These are phyloP conservation scores for Aspergillus saccharolyticus DNA, from an alignment of 495 filamentous ascomycete species.

Conservation along the genomic window DNA sequence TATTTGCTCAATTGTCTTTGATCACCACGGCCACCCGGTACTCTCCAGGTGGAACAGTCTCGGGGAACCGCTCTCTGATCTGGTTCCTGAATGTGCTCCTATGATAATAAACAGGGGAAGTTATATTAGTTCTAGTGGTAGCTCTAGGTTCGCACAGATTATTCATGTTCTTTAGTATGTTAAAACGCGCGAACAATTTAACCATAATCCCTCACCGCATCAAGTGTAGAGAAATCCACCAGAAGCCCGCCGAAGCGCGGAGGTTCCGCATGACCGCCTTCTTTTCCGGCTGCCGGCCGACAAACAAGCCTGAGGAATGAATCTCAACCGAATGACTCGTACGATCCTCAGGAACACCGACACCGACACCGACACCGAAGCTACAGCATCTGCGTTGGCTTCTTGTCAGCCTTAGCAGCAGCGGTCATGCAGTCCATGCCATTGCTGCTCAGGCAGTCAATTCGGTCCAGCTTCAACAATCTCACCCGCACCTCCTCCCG, in stretches of 20 bases:
- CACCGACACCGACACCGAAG: conserved; percentile 7
- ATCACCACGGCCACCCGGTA: background rate
- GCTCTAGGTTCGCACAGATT: background rate
- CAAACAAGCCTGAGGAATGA: conserved; percentile 1
- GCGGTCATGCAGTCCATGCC: conserved; percentile 43
- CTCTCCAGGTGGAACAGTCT: background rate
- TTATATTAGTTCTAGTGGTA: background rate
- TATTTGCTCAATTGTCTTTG: background rate
- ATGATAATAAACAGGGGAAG: background rate
- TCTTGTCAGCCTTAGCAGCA: conserved; percentile 20
- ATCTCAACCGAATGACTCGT: background rate
- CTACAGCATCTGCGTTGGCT: conserved; percentile 11
- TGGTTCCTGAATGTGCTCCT: background rate
- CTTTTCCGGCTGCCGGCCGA: conserved; percentile 3
- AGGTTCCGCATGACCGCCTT: conserved; percentile 10
- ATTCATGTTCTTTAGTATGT: background rate
- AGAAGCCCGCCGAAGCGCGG: conserved; percentile 13
- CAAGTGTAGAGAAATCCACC: background rate
- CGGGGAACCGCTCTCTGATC: background rate
- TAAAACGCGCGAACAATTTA: too few relatives aligned
- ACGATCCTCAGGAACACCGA: background rate
- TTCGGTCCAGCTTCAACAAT: conserved; percentile 25
- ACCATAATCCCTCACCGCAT: background rate
- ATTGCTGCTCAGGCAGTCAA: conserved; percentile 37
- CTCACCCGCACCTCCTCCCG: conserved; percentile 18